Evolutionary conservation across 257 asterid genomes (phyloP), one percentile per base, ranked within the genome.

Genomic region (Apocynum venetum): DNA sequence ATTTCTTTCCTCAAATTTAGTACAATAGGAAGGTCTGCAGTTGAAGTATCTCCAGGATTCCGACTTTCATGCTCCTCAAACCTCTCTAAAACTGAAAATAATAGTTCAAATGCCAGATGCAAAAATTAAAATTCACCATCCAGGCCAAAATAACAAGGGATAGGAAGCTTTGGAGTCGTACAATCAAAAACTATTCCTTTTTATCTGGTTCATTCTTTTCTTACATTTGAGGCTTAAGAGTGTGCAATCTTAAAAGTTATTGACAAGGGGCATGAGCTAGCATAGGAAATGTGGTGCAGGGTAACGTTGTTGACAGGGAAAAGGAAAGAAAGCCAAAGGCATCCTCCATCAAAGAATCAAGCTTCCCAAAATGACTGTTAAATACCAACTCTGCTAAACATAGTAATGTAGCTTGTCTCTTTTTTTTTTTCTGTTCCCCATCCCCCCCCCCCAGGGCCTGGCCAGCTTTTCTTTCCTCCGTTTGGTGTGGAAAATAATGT

Each of bases 41-140:
- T 75, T 51, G 94, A 96, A 66, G 92, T 90, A 76, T 90, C 91
- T 77, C 97, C 97, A 78, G 96, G 90, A 72, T 61, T 80, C 76
- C 90, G 89, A 63, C 88, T 89, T 82, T 90, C 93, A 75, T 71
- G 85, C 81, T 88, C 97, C 87, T 96, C 99, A 86, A 88, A 90
- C 85, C 85, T 91, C 86, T 95, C 98, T 63, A 96, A 74, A 72
- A 96, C 99, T 96, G 89, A 74, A 77, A 77, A 72, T 78, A 77
- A 74, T 47, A 41, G 64, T 68, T 63, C 64, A 20, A 35, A 56
- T 38, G 60, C 72, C 70, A 82, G 63, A 49, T 48, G 49, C 2
- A 1, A 40, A 38, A 1, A 40, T 10, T 14, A 65, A 65, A 65
- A 14, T 40, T 41, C 14, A 44, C 36, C 14, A 68, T 43, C 2